A percentile compares a stretch with the other conserved stretches of the same genome.
Conservation (phyloP, 2,329 filamentous ascomycete genomes). For the Proliferodiscus dingleyae region DNA sequence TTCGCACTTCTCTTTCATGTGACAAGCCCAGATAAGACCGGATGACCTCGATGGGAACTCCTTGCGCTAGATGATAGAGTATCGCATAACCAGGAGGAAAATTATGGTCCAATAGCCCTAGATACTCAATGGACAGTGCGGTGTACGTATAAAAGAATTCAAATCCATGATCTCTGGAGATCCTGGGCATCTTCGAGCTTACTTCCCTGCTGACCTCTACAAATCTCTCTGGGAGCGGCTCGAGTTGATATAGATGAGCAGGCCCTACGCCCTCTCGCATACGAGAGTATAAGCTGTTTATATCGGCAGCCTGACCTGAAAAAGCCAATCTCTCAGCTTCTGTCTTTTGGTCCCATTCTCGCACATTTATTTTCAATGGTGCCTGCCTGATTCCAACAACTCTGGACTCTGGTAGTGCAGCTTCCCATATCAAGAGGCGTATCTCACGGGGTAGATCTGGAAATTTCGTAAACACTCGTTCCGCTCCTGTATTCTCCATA, state of each 20-base stretch:
- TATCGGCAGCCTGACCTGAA: background rate
- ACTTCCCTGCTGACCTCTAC: no score
- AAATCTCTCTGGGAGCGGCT: background rate
- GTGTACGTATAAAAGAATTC: no score
- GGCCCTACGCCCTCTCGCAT: background rate
- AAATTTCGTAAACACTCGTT: conserved; percentile 4
- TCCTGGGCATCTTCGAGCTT: no score
- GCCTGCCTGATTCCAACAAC: conserved; percentile 26
- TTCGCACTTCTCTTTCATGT: no score
- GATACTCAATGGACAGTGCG: no score
- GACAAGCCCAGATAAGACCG: no score
- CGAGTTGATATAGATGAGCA: background rate
- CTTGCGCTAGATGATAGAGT: no score
- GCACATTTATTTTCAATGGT: conserved; percentile 2
- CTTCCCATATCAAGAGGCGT: conserved; percentile 37
- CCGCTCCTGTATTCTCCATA: background rate
- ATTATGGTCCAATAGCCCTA: no score
- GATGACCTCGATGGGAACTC: no score
- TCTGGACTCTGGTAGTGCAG: conserved; percentile 41
- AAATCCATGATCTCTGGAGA: no score
- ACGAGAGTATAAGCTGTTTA: background rate
- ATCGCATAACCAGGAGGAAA: no score
- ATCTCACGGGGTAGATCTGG: conserved; percentile 9
- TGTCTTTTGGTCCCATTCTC: conserved; percentile 4
- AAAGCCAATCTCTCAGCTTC: background rate